Evolutionary conservation across 2,329 filamentous ascomycete genomes (phyloP), one percentile per base, ranked within the genome.

Genomic region (Lachnellula cervina): DNA sequence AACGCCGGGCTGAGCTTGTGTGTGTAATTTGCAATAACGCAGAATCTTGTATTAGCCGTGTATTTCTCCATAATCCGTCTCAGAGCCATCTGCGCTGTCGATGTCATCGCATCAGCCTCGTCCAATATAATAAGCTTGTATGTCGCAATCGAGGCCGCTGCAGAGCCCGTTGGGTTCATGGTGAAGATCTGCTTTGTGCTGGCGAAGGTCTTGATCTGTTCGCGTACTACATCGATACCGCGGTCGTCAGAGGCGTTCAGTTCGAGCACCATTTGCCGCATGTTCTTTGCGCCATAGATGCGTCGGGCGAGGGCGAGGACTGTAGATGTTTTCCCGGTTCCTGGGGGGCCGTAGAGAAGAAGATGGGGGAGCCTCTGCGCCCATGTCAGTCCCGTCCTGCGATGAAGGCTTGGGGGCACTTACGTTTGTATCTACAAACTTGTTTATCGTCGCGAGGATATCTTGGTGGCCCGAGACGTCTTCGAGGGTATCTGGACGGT

Each of bases 51-150:
- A 75, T 99, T 99, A 58, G 89, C 89, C 0, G 94, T 99, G 76
- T 99, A 99, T 75, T 96, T 96, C 71, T 99, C 94, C 94, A 99
- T 99, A 69, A 99, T 97, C 48, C 94, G 80, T 59, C 94, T 83
- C 54, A 99, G 78, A 0, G 94, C 94, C 93, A 99, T 99, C 74
- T 99, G 94, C 5, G 94, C 94, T 0, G 93, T 95, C 52, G 90
- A 88, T n/a, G 94, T 99, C 94, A 99, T 99, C 52, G 94, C 94
- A 71, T 99, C 94, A n/a, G 94, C 94, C 77, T 99, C 94, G 72
- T 99, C 94, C 4, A 99, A 83, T 54, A 99, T 90, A 69, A 99
- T 97, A 64, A 99, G 84, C 77, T 99, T 99, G 78, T 88, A 99
- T 3, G 82, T 82, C 0, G 89, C 90, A 25, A 93, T 74, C 5